Evolutionary conservation across 495 filamentous ascomycete genomes (phyloP).

Genomic region (Jackrogersella multiformis): DNA sequence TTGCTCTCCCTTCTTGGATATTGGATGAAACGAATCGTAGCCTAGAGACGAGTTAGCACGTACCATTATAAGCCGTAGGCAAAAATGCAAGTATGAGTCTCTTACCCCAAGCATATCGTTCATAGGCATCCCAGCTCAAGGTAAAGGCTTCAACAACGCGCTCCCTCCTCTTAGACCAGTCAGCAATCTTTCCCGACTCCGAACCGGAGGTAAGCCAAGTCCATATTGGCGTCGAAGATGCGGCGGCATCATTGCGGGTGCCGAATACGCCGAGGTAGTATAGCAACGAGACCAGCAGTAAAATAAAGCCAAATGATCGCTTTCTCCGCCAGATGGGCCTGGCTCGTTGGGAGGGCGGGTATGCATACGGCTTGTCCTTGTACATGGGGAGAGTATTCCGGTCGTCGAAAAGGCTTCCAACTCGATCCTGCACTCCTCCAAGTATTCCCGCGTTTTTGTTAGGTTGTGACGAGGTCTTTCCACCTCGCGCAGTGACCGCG

Average conservation of each 20-base stretch:
- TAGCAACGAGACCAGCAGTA: slow-evolving; percentile 60
- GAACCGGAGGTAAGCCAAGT: slow-evolving; percentile 51
- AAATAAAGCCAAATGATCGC: slow-evolving; percentile 50
- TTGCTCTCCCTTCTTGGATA: slow-evolving; percentile 78
- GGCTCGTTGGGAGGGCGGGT: slow-evolving; percentile 62
- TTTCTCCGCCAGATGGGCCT: slow-evolving; percentile 62
- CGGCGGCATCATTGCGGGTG: slow-evolving; percentile 43
- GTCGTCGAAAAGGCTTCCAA: slow-evolving; percentile 59
- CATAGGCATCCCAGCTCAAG: slow-evolving; percentile 91
- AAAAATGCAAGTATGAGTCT: slow-evolving; percentile 21
- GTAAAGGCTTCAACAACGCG: slow-evolving; percentile 90
- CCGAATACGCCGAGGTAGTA: slow-evolving; percentile 69
- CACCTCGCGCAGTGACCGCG: slow-evolving; percentile 41
- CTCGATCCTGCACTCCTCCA: slow-evolving; percentile 54
- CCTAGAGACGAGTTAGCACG: slow-evolving; percentile 59
- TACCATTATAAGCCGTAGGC: background rate
- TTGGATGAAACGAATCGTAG: slow-evolving; percentile 83
- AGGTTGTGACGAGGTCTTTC: slow-evolving; percentile 24
- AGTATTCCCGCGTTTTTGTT: slow-evolving; percentile 54
- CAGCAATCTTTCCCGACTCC: slow-evolving; percentile 52
- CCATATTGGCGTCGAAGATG: slow-evolving; percentile 50
- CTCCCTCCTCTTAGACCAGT: slow-evolving; percentile 82
- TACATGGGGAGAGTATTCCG: slow-evolving; percentile 86
- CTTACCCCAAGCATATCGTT: slow-evolving; percentile 93
- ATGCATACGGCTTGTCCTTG: slow-evolving; percentile 95